Evolutionary conservation across 2,329 filamentous ascomycete species (phyloP), one percentile per base, ranked within the genome.

Genomic region (Aureobasidium sp.): DNA sequence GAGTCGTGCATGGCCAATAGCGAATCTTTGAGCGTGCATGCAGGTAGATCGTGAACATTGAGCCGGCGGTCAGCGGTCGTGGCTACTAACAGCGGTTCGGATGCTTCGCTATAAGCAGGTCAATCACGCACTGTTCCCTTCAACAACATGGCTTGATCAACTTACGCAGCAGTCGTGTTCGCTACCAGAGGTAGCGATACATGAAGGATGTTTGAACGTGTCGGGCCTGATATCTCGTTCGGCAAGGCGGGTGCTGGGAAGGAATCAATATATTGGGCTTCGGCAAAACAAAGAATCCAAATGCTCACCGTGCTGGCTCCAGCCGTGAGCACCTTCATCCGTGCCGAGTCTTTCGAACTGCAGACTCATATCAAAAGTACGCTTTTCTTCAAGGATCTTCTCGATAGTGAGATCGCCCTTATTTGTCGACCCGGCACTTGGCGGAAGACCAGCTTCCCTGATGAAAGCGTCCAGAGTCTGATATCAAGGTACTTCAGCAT

Each of bases 371-470:
- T 86, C 84, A 65, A 82, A 86, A 0, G 73, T 74, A 66, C 77
- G 79, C 72, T 86, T 86, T 71, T 86, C 83, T 53, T 84, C 77
- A 7, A 86, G 73, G n/a, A 86, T 74, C 48, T 78, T 74, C 67
- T 86, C 83, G 58, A 86, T 78, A 2, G 83, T 84, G 69, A 84
- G 74, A 59, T 78, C 74, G 34, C 74, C 74, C 54, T 73, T 74
- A 11, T 72, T 69, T 4, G 71, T 68, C 9, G 66, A 68, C 0
- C 80, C 84, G 50, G 75, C 78, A 71, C 83, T 78, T 21, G 73
- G 64, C 11, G 81, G 75, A 21, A 86, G 73, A 5, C 76, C 79
- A 10, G 83, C 81, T 70, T 86, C 84, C 50, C 72, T 68, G 61
- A 86, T 73, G 68, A 86, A 86, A n/a, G 78, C 79, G 30, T 78